Base-by-base conservation (phyloP, 2,329 filamentous ascomycete genomes). In the Thielaviopsis euricoi region DNA sequence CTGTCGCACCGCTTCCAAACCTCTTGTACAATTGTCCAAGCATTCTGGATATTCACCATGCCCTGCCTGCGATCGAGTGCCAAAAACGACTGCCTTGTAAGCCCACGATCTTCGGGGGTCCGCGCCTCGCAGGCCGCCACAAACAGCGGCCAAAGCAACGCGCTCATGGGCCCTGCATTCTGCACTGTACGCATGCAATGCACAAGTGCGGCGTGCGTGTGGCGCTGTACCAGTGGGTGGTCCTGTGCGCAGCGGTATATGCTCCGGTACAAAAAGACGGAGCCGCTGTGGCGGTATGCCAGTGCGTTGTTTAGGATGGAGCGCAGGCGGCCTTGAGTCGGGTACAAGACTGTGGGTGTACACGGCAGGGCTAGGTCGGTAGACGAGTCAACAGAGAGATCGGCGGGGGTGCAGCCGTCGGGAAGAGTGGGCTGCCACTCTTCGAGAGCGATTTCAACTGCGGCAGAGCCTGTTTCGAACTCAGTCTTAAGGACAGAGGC, bases 111-210 rank as follows among this genome's bases (percentile, higher is more conserved):
- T 9, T 69, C 70, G 1, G 66, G 63, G 17, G 66, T 71, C 9
- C 71, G 68, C 0, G 80, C 81, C 65, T 85, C 81, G 64, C 80
- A 83, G 1, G 79, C 75, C 1, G 80, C 77, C 10, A 81, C 79
- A 63, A 85, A 85, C 2, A 96, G 69, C 1, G 81, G 81, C 79
- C 81, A 84, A 1, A 85, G 71, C 40, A 85, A 69, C 2, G 81
- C 81, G 1, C 78, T 75, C 77, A 83, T 82, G 0, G 81, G 81
- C 0, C 81, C 80, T 51, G 70, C 70, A 60, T 77, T 76, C 22
- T 68, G 70, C 26, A 80, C 79, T 0, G 79, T 81, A 29, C 73
- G 73, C 6, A 75, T 71, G 63, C 80, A 83, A 61, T 81, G 77
- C 15, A 67, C 65, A 5, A 82, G 70, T 5, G 77, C 73, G 1